A percentile compares a stretch with the other conserved stretches of the same genome.
Evolutionary conservation across 768 basidiomycete genomes (phyloP).

Genomic region (Rhodotorula diobovata): DNA sequence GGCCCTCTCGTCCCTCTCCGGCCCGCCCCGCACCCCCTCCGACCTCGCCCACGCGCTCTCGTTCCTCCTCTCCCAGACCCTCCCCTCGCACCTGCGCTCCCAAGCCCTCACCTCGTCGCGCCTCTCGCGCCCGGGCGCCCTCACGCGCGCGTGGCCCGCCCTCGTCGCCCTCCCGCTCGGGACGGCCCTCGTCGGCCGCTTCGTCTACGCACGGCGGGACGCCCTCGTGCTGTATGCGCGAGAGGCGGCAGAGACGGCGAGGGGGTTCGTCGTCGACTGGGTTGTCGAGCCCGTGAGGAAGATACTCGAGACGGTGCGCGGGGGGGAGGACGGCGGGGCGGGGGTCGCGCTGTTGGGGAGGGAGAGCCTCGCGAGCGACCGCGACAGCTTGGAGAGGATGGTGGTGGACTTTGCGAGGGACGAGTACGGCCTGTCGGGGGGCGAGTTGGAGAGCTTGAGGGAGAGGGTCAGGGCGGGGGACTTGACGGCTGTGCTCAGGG

Average conservation of each 20-base stretch:
- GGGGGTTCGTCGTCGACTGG: conserved; percentile 75
- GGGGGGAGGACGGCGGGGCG: conserved; percentile 59
- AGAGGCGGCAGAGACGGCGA: conserved; percentile 64
- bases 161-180: conserved; percentile 71
- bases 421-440: conserved; percentile 61
- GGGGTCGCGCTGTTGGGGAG: conserved; percentile 61
- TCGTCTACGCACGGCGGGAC: conserved; percentile 59
- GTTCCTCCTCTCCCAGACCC: conserved; percentile 43
- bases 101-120: conserved; percentile 42
- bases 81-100: conserved; percentile 47
- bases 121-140: conserved; percentile 63
- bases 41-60: conserved; percentile 35
- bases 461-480: conserved; percentile 70
- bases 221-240: conserved; percentile 56
- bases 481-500: conserved; percentile 73
- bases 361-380: conserved; percentile 77
- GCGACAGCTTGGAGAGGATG: conserved; percentile 93
- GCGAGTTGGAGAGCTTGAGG: conserved; percentile 64
- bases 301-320: conserved; percentile 73
- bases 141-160: conserved; percentile 75
- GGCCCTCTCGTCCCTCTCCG: conserved; percentile 20
- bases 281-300: conserved; percentile 77
- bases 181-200: conserved; percentile 54
- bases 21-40: conserved; percentile 2
- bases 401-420: conserved; percentile 76